A percentile compares a stretch with the other conserved stretches of the same genome.
phyloP scores from a whole-genome alignment of 169 alveolate species.

The Theileria orientalis region DNA sequence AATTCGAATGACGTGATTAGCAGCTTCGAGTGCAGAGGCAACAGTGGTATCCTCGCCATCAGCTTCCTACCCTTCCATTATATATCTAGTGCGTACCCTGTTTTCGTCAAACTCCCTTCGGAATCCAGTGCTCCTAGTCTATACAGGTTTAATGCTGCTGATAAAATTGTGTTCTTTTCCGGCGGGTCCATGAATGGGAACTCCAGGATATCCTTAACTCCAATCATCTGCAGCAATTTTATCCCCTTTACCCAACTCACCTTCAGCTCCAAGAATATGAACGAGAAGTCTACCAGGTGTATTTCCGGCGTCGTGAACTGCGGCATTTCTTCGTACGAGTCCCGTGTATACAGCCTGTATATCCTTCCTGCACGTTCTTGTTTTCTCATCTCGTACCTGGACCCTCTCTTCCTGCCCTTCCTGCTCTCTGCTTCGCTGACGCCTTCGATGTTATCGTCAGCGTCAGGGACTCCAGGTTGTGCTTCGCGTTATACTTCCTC shows the following conservation, averaged over 20 bases:
- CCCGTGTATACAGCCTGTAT: constrained; percentile 88
- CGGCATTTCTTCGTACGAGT: constrained; percentile 76
- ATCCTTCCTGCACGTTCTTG: constrained; percentile 84
- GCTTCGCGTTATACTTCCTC: constrained; percentile 79
- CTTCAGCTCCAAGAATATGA: constrained; percentile 85
- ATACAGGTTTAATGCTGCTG: constrained; percentile 80
- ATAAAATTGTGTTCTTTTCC: constrained; percentile 69
- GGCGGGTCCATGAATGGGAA: constrained; percentile 89
- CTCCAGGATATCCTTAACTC: constrained; percentile 77
- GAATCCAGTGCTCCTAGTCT: constrained; percentile 80
- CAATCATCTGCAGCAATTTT: constrained; percentile 59
- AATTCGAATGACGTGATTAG: constrained; percentile 86
- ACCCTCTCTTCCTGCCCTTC: constrained; percentile 93
- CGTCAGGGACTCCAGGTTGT: constrained; percentile 83
- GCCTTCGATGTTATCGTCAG: constrained; percentile 86
- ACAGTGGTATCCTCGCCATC: constrained; percentile 88
- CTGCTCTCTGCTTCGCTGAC: constrained; percentile 92
- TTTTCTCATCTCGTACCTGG: constrained; percentile 69
- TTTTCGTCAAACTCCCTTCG: constrained; percentile 46
- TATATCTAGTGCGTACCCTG: constrained; percentile 21
- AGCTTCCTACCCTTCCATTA: constrained; percentile 47
- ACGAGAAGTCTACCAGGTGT: constrained; percentile 85
- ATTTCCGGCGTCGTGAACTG: constrained; percentile 87
- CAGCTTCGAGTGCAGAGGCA: constrained; percentile 87
- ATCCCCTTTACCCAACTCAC: constrained; percentile 11